A percentile compares a stretch with the other conserved stretches of the same genome.
Evolutionary conservation across 306 rosid genomes (phyloP).

Genomic region (Prunus mongolica): DNA sequence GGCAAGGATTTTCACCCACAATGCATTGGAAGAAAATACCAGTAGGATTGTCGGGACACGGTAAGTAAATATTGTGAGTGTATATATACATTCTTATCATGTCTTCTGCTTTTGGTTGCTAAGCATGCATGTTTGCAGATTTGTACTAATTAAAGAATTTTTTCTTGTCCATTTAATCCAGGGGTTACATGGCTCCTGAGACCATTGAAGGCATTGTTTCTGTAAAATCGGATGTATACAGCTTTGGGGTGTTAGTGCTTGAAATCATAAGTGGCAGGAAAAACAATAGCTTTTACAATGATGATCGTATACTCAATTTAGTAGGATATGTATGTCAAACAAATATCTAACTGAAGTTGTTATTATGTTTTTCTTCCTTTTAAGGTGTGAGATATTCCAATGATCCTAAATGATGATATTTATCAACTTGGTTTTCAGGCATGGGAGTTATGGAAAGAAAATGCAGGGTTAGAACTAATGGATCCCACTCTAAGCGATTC

Average conservation of each 20-base stretch:
- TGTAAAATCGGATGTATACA: background rate
- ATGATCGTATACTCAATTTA: background rate
- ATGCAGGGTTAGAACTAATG: background rate
- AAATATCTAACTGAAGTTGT: background rate
- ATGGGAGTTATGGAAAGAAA: constrained; percentile 12
- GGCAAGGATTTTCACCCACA: background rate
- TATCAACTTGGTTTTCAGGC: background rate
- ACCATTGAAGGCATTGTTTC: background rate
- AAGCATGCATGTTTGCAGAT: background rate
- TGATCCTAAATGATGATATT: background rate
- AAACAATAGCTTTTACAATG: background rate
- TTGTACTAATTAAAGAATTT: background rate
- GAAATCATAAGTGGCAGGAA: constrained; percentile 6
- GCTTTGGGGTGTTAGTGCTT: constrained; percentile 2
- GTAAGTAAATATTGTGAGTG: constrained; percentile 12
- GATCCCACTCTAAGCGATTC: constrained; percentile 14
- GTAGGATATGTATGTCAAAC: constrained; percentile 22
- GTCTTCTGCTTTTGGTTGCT: background rate
- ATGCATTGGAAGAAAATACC: constrained; percentile 13
- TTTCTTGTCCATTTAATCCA: background rate
- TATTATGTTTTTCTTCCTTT: background rate
- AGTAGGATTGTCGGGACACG: constrained; percentile 23
- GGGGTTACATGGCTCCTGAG: constrained; percentile 28
- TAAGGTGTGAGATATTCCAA: constrained; percentile 18
- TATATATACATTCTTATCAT: background rate